Conservation (phyloP, 345 rosid genomes). For the Aquilaria yunnanensis region DNA sequence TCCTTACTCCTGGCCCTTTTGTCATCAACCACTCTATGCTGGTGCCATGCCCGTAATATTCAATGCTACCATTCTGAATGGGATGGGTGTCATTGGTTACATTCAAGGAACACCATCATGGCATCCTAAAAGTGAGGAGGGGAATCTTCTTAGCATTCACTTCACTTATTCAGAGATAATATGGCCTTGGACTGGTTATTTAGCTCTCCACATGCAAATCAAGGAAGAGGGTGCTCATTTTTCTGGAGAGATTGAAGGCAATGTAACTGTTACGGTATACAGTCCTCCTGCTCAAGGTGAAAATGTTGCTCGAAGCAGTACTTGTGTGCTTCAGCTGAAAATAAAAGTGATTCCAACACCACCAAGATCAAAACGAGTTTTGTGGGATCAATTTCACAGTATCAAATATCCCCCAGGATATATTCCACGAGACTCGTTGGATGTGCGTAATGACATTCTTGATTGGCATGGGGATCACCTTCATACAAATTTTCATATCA, state of each 20-base stretch:
- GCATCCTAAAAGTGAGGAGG: conserved; percentile 85
- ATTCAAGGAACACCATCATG: conserved; percentile 78
- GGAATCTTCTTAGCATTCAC: conserved; percentile 78
- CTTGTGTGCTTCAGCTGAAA: conserved; percentile 76
- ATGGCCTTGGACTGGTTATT: conserved; percentile 99
- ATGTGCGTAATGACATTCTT: conserved; percentile 95
- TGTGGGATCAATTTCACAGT: conserved; percentile 99
- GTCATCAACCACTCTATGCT: conserved; percentile 92
- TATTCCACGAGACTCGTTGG: conserved; percentile 97
- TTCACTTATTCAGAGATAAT: conserved; percentile 77
- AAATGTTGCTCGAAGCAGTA: conserved; percentile 49
- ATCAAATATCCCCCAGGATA: conserved; percentile 98
- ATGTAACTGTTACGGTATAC: conserved; percentile 56
- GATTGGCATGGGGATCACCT: conserved; percentile 99
- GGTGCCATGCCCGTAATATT: conserved; percentile 97
- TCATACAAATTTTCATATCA: conserved; percentile 88
- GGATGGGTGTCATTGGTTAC: conserved; percentile 94
- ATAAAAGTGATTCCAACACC: conserved; percentile 86
- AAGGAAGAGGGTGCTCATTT: conserved; percentile 92
- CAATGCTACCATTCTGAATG: conserved; percentile 86
- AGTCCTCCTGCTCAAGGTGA: conserved; percentile 85
- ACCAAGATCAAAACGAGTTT: conserved; percentile 72
- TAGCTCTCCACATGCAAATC: conserved; percentile 96
- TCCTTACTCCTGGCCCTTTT: conserved; percentile 98
- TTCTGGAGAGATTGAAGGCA: conserved; percentile 81